These are phyloP conservation scores for Cornus florida DNA, from an alignment of 148 eudicot genomes.

Conservation along the genomic window DNA sequence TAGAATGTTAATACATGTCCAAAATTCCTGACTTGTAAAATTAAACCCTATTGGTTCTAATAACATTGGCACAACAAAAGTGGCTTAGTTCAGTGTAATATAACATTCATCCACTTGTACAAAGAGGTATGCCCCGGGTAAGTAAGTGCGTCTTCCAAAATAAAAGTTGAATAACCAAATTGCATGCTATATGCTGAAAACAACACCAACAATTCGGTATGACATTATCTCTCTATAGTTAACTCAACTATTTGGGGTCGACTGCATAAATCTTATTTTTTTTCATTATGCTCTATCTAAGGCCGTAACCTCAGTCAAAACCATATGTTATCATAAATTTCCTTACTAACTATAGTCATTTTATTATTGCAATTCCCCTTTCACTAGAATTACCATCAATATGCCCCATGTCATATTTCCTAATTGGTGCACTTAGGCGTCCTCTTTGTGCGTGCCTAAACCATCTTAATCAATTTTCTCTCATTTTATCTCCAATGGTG, in stretches of 20 bases:
- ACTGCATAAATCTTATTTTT: too few relatives aligned
- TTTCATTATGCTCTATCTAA: too few relatives aligned
- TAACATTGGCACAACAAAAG: background rate
- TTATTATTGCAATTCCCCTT: too few relatives aligned
- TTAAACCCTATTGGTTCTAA: background rate
- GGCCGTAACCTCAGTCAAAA: background rate
- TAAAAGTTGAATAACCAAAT: background rate
- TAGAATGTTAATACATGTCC: background rate
- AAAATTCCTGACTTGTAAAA: background rate
- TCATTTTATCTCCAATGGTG: too few relatives aligned
- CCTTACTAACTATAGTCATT: too few relatives aligned
- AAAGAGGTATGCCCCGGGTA: background rate
- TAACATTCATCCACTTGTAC: background rate
- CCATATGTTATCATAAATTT: too few relatives aligned
- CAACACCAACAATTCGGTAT: background rate
- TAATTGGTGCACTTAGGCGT: too few relatives aligned
- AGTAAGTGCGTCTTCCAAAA: background rate
- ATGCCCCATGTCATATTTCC: too few relatives aligned
- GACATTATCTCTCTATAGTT: background rate
- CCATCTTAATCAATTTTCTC: too few relatives aligned
- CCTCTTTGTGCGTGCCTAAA: too few relatives aligned
- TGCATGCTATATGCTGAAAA: too few relatives aligned
- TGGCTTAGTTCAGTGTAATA: background rate
- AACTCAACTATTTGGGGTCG: background rate
- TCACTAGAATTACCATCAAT: too few relatives aligned